A percentile compares a stretch with the other conserved stretches of the same genome.
Evolutionary conservation across 495 filamentous ascomycete genomes (phyloP).

Genomic region (Penicillium lividum): DNA sequence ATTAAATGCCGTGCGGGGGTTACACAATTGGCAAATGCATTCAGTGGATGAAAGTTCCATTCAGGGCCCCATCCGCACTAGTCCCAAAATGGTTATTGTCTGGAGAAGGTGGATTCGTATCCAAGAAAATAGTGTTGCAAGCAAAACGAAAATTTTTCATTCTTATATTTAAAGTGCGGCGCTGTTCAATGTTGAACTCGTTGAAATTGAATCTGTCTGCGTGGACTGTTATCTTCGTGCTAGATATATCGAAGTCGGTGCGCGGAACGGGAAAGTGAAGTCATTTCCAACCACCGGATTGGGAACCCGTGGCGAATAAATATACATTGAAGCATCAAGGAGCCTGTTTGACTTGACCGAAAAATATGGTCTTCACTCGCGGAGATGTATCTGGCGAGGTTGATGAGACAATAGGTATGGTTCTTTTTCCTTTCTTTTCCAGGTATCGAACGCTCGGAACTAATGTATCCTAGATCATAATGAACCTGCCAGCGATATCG

Average conservation of each 20-base stretch:
- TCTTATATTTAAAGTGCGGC: conserved; percentile 1
- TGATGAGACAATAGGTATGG: conserved; percentile 23
- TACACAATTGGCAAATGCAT: too few relatives aligned
- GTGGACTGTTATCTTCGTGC: neutral
- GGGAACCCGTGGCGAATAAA: neutral
- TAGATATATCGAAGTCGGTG: neutral
- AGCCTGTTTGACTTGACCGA: neutral
- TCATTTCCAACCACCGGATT: conserved; percentile 12
- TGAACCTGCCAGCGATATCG: conserved; percentile 18
- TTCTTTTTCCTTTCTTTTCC: neutral
- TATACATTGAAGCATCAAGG: neutral
- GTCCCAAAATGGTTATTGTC: conserved; percentile 27
- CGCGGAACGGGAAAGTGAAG: conserved; percentile 13
- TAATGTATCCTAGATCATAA: conserved; percentile 22
- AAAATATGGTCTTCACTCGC: conserved; percentile 28
- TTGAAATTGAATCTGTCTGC: neutral
- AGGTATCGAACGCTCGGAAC: neutral
- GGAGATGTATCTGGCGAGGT: conserved; percentile 29
- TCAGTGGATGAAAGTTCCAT: neutral
- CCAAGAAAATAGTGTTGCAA: conserved; percentile 1
- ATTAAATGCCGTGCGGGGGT: too few relatives aligned
- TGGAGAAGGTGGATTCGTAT: conserved; percentile 20
- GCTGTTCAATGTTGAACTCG: neutral
- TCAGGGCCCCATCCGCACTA: conserved; percentile 19
- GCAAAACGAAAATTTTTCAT: conserved; percentile 7